A percentile compares a stretch with the other conserved stretches of the same genome.
phyloP scores from a whole-genome alignment of 2,329 filamentous ascomycete genomes.

The Raffaelea arxii region DNA sequence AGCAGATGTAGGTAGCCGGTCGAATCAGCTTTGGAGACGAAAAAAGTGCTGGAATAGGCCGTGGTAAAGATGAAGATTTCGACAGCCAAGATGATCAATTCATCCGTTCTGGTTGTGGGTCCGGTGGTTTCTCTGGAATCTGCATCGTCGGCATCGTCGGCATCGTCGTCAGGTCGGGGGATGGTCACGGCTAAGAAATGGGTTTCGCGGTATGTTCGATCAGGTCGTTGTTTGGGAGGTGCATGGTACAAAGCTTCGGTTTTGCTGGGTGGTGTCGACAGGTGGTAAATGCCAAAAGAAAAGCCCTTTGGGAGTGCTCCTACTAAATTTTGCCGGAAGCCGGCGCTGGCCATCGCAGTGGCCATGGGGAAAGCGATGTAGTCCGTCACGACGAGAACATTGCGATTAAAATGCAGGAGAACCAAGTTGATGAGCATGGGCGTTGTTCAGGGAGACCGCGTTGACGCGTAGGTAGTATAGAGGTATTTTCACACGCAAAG shows the following conservation, averaged over 20 bases:
- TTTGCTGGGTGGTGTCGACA: conserved; percentile 73
- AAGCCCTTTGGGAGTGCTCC: conserved; percentile 42
- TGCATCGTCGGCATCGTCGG: neutral
- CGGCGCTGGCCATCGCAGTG: conserved; percentile 18
- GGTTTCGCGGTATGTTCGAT: conserved; percentile 76
- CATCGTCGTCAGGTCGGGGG: conserved; percentile 17
- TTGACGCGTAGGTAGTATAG: no score
- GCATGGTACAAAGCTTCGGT: conserved; percentile 71
- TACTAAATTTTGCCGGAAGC: conserved; percentile 31
- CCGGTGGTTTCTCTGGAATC: conserved; percentile 9
- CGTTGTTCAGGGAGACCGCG: no score
- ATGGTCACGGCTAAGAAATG: conserved; percentile 59
- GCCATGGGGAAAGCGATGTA: no score
- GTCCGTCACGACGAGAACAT: no score
- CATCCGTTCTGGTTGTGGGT: conserved; percentile 7
- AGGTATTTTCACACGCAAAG: no score
- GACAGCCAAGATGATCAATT: conserved; percentile 69
- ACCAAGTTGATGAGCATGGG: no score
- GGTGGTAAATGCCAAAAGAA: conserved; percentile 66
- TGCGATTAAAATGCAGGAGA: no score
- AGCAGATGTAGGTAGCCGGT: conserved; percentile 74
- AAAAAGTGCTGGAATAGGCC: conserved; percentile 70
- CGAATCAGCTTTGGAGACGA: conserved; percentile 94
- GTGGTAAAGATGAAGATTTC: conserved; percentile 86
- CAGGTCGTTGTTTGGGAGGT: conserved; percentile 58